Evolutionary conservation across 495 filamentous ascomycete genomes (phyloP).

Genomic region (Aspergillus ostianus): DNA sequence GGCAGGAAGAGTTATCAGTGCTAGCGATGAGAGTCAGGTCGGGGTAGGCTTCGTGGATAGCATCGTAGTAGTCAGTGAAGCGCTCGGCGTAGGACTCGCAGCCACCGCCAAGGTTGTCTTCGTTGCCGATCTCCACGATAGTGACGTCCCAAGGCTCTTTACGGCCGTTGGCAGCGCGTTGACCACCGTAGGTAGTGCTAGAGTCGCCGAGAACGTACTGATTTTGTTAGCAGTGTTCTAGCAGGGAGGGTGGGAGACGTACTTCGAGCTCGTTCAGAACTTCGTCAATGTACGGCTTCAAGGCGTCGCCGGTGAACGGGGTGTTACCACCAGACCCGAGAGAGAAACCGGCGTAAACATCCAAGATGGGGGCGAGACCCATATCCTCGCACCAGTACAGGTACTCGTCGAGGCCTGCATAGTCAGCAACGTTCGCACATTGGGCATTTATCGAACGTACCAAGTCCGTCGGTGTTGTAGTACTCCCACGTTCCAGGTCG

Average conservation of each 20-base stretch:
- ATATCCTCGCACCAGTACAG: constrained; percentile 61
- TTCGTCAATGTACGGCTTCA: constrained; percentile 42
- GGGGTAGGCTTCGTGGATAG: constrained; percentile 57
- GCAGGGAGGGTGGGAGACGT: not conserved
- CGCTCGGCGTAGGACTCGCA: constrained; percentile 57
- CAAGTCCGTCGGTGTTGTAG: constrained; percentile 56
- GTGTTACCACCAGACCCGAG: constrained; percentile 42
- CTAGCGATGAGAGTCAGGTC: constrained; percentile 60
- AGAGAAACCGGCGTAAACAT: constrained; percentile 55
- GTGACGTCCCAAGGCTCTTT: constrained; percentile 55
- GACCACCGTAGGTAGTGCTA: constrained; percentile 54
- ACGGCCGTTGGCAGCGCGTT: constrained; percentile 56
- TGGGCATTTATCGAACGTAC: constrained; percentile 19
- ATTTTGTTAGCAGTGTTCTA: not conserved
- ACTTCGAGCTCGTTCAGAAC: constrained; percentile 61
- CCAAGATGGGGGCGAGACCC: constrained; percentile 51
- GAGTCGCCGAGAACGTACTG: constrained; percentile 55
- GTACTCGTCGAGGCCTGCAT: constrained; percentile 47
- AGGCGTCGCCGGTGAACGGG: constrained; percentile 25
- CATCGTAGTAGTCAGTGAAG: constrained; percentile 55
- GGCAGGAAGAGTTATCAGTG: constrained; percentile 35
- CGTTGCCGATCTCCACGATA: constrained; percentile 66
- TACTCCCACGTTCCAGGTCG: constrained; percentile 57
- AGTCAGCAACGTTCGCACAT: not conserved
- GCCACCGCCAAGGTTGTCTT: constrained; percentile 56